These are phyloP conservation scores for Pelargonium fulgidum DNA, from an alignment of 441 rosid genomes.

Conservation along the genomic window DNA sequence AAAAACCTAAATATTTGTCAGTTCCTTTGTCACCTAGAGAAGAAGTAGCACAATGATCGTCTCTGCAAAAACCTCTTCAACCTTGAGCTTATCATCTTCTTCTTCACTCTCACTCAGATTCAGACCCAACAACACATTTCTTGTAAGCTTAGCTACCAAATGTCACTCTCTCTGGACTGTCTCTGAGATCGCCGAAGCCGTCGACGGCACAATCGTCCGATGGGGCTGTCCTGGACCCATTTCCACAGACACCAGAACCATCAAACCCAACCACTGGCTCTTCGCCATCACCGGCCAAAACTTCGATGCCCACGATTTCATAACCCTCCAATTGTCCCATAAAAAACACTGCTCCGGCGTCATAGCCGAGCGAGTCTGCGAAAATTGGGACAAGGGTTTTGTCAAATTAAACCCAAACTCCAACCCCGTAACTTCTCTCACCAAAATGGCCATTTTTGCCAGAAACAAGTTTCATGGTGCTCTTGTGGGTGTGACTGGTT, in stretches of 20 bases:
- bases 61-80: too few relatives aligned
- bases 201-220: slow-evolving; percentile 24
- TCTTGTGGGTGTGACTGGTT: slow-evolving; percentile 25
- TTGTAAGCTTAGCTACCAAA: too few relatives aligned
- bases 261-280: slow-evolving; percentile 30
- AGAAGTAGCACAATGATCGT: too few relatives aligned
- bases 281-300: slow-evolving; percentile 24
- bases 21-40: too few relatives aligned
- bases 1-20: too few relatives aligned
- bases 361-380: slow-evolving; percentile 26
- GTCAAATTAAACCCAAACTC: slow-evolving; percentile 23
- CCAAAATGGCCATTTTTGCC: slow-evolving; percentile 25
- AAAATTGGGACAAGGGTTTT: slow-evolving; percentile 29
- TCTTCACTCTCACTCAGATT: neutral
- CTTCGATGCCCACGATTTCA: slow-evolving; percentile 30
- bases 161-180: slow-evolving; percentile 19
- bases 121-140: neutral
- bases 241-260: slow-evolving; percentile 28
- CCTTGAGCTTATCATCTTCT: neutral
- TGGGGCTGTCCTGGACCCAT: slow-evolving; percentile 32
- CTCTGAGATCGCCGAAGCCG: slow-evolving; percentile 29
- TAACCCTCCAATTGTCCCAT: slow-evolving; percentile 21
- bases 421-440: slow-evolving; percentile 16
- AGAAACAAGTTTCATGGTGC: slow-evolving; percentile 20
- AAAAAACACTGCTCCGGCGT: slow-evolving; percentile 30